Evolutionary conservation across 192 early-diverging fungal species (phyloP).

Genomic region (Geosiphon pyriformis): DNA sequence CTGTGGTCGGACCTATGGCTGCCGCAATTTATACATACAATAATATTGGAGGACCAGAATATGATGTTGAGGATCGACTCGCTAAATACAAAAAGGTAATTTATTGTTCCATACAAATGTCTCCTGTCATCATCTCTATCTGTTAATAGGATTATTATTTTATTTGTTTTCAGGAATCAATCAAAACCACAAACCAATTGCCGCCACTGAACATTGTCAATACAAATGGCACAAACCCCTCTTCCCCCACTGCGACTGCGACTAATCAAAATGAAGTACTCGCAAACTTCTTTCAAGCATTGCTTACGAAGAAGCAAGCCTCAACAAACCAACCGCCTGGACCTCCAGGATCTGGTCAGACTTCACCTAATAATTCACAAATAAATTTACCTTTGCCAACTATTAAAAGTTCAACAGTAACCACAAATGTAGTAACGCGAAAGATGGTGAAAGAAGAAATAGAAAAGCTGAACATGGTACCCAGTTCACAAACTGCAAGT

Average conservation of each 20-base stretch:
- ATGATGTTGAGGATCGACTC: not conserved
- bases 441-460: constrained; percentile 20
- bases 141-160: constrained; percentile 18
- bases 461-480: not conserved
- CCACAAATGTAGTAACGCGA: not conserved
- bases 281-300: constrained; percentile 85
- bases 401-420: not conserved
- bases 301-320: constrained; percentile 64
- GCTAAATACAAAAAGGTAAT: constrained; percentile 13
- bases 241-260: constrained; percentile 17
- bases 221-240: constrained; percentile 27
- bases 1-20: constrained; percentile 48
- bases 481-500: not conserved
- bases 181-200: not conserved
- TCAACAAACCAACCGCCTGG: not conserved
- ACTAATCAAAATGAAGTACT: constrained; percentile 70
- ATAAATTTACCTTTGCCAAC: not conserved
- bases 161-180: not conserved
- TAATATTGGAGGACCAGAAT: constrained; percentile 7
- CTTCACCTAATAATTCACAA: not conserved
- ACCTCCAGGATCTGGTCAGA: not conserved
- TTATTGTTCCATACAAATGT: constrained; percentile 1
- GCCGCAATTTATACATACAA: constrained; percentile 27
- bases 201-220: not conserved
- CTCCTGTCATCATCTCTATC: constrained; percentile 26